These are phyloP conservation scores for Penicillium sp. DNA, from an alignment of 2,329 filamentous ascomycete genomes.

Conservation along the genomic window DNA sequence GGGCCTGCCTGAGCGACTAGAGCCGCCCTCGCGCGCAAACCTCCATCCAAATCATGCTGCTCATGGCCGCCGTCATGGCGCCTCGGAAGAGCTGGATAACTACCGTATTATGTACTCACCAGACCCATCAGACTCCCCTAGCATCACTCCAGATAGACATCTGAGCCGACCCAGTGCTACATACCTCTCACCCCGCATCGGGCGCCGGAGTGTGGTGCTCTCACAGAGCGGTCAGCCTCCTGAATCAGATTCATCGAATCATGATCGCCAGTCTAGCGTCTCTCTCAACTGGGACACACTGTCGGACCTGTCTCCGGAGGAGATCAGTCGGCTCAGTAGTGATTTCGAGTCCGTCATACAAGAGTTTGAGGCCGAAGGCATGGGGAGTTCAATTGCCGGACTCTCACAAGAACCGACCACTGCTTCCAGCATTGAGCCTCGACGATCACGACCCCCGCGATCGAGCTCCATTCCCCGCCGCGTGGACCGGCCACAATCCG, in stretches of 20 bases:
- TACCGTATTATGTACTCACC: slow-evolving; percentile 39
- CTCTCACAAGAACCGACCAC: not conserved
- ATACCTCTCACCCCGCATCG: slow-evolving; percentile 30
- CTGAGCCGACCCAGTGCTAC: slow-evolving; percentile 23
- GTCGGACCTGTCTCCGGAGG: slow-evolving; percentile 35
- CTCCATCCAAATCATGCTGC: slow-evolving; percentile 29
- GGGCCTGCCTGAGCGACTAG: slow-evolving; percentile 31
- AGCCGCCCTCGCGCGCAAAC: slow-evolving; percentile 31
- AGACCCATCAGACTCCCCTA: slow-evolving; percentile 31
- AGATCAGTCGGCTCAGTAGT: slow-evolving; percentile 17
- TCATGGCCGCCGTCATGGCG: slow-evolving; percentile 31
- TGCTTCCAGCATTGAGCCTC: slow-evolving; percentile 10
- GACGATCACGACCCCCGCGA: slow-evolving; percentile 31
- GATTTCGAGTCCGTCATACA: slow-evolving; percentile 27
- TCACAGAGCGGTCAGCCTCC: slow-evolving; percentile 37
- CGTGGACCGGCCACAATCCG: slow-evolving; percentile 28
- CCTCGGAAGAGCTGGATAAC: slow-evolving; percentile 32
- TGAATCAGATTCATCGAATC: slow-evolving; percentile 23
- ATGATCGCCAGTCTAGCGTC: slow-evolving; percentile 36
- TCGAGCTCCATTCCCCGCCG: slow-evolving; percentile 40
- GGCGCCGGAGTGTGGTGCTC: slow-evolving; percentile 43
- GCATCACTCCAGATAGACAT: slow-evolving; percentile 35
- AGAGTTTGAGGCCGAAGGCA: slow-evolving; percentile 15
- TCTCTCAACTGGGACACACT: slow-evolving; percentile 45
- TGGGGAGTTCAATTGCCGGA: not conserved